Evolutionary conservation across 2,329 filamentous ascomycete species (phyloP).

Genomic region (Fonsecaea nubica): DNA sequence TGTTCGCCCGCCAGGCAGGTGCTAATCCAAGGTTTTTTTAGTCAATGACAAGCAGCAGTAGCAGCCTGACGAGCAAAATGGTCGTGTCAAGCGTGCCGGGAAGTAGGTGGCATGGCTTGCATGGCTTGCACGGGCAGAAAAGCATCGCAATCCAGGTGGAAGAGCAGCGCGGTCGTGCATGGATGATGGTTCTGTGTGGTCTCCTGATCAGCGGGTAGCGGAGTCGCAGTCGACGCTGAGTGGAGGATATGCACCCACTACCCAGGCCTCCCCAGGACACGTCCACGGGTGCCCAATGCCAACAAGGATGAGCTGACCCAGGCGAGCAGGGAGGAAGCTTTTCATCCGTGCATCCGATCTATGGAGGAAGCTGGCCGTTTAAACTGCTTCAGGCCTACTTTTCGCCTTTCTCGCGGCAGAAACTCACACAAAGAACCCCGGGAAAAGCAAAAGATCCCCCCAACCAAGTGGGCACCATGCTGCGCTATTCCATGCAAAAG

Average conservation of each 20-base stretch:
- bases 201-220: constrained; percentile 17
- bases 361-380: constrained; percentile 8
- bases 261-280: constrained; percentile 1
- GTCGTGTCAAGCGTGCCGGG: not conserved
- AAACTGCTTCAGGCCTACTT: constrained; percentile 12
- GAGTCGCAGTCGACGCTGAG: constrained; percentile 6
- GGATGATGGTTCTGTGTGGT: constrained; percentile 17
- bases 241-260: constrained; percentile 10
- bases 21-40: constrained; percentile 12
- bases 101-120: not conserved
- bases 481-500: not conserved
- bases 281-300: not conserved
- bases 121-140: not conserved
- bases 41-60: constrained; percentile 13
- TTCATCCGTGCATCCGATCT: constrained; percentile 25
- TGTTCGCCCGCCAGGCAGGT: constrained; percentile 10
- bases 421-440: constrained; percentile 3
- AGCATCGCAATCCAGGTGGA: constrained; percentile 5
- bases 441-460: constrained; percentile 13
- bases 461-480: constrained; percentile 11
- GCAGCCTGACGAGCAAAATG: not conserved
- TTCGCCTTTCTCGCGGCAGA: constrained; percentile 6
- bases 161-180: not conserved
- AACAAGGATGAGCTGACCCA: constrained; percentile 10
- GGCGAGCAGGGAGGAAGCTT: not conserved